phyloP scores from a whole-genome alignment of 139 green algal species.

The Ettlia oleoabundans region DNA sequence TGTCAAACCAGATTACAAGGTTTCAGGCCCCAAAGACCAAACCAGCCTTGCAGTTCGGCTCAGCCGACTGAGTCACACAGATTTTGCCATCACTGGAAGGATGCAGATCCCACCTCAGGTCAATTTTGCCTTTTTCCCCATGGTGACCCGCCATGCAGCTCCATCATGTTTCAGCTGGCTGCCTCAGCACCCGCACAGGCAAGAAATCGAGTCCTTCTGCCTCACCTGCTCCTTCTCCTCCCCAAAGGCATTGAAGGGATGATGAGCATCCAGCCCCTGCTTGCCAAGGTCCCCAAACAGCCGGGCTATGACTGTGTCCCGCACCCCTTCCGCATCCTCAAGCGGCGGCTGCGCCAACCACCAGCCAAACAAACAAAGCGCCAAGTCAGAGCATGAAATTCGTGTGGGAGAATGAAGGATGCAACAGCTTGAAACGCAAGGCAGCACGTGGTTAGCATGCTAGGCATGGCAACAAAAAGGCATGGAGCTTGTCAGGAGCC shows the following conservation, averaged over 20 bases:
- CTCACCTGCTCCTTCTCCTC: neutral
- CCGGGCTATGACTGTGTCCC: constrained; percentile 17
- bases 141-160: no score
- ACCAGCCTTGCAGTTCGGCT: no score
- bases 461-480: no score
- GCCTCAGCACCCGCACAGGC: neutral
- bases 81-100: no score
- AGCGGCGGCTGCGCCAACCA: constrained; percentile 35
- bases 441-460: no score
- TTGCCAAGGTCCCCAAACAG: constrained; percentile 35
- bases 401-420: neutral
- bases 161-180: neutral
- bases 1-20: no score
- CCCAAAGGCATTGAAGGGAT: constrained; percentile 22
- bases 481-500: no score
- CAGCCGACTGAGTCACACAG: no score
- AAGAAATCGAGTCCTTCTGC: neutral
- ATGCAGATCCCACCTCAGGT: no score
- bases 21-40: no score
- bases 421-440: neutral
- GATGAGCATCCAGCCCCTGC: constrained; percentile 23
- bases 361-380: no score
- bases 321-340: constrained; percentile 3
- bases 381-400: neutral
- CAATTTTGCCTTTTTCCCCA: no score